Evolutionary conservation across 2,329 filamentous ascomycete genomes (phyloP).

Genomic region (Xylariaceae sp.): DNA sequence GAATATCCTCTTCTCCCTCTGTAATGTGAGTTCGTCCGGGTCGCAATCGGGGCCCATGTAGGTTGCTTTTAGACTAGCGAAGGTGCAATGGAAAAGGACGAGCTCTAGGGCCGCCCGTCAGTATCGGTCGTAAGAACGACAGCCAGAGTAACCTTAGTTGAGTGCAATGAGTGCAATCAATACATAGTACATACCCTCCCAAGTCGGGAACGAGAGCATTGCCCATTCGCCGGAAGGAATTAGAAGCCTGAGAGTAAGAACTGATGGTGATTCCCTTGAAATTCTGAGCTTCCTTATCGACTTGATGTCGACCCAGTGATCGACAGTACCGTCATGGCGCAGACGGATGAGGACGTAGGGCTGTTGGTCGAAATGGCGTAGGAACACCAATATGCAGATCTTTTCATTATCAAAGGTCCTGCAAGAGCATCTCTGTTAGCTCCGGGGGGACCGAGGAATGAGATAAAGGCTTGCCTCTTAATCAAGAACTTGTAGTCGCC

Average conservation of each 20-base stretch:
- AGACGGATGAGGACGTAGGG: conserved; percentile 47
- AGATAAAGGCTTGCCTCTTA: conserved; percentile 40
- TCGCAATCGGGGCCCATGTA: conserved; percentile 40
- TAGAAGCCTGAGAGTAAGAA: too few relatives aligned
- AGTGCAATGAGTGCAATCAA: too few relatives aligned
- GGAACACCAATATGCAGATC: conserved; percentile 48
- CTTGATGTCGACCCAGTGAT: conserved; percentile 43
- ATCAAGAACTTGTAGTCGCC: conserved; percentile 48
- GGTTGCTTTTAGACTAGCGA: conserved; percentile 54
- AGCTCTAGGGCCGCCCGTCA: conserved; percentile 41
- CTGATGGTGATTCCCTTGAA: conserved; percentile 41
- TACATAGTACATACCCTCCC: conserved; percentile 47
- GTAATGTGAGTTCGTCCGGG: conserved; percentile 42
- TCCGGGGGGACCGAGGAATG: background rate
- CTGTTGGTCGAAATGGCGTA: conserved; percentile 38
- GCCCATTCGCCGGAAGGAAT: too few relatives aligned
- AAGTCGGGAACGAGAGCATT: conserved; percentile 50
- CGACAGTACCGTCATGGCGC: conserved; percentile 29
- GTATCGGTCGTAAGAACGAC: too few relatives aligned
- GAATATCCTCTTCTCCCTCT: conserved; percentile 47
- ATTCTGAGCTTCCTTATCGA: conserved; percentile 53
- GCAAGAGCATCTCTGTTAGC: conserved; percentile 3
- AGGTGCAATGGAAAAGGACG: conserved; percentile 54
- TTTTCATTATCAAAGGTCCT: conserved; percentile 52
- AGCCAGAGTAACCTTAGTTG: too few relatives aligned